phyloP scores from a whole-genome alignment of 768 basidiomycete species.

The Phanerochaete sordida region DNA sequence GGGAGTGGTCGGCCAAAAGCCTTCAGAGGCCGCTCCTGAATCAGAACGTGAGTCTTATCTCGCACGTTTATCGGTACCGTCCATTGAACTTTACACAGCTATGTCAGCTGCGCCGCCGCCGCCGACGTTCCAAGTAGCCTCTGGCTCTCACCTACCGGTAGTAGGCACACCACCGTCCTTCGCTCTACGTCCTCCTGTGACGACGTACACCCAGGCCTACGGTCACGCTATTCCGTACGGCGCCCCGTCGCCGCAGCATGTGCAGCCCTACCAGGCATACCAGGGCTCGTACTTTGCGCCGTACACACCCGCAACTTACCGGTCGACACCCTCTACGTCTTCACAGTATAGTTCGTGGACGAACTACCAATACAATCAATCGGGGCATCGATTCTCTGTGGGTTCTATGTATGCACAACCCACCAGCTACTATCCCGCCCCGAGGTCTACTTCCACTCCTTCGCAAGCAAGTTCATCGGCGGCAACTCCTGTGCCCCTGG shows the following conservation, averaged over 20 bases:
- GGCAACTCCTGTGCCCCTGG: background rate
- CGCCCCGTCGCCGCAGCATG: background rate
- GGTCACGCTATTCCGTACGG: background rate
- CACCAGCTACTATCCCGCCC: background rate
- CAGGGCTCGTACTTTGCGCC: background rate
- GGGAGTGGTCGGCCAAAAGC: conserved; percentile 68
- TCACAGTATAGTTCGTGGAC: background rate
- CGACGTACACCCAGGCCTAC: background rate
- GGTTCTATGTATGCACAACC: background rate
- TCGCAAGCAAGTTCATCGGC: background rate
- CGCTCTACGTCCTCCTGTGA: background rate
- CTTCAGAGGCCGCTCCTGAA: conserved; percentile 49
- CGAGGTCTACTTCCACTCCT: background rate
- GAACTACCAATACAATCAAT: background rate
- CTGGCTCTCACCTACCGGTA: background rate
- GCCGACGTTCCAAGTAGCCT: background rate
- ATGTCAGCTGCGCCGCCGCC: background rate
- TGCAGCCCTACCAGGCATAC: background rate
- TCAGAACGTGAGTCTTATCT: conserved; percentile 43
- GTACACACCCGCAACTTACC: background rate
- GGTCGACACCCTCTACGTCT: background rate
- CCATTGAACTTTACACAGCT: background rate
- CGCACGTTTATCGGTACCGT: background rate
- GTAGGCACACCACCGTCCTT: background rate
- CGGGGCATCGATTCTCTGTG: background rate